phyloP scores from a whole-genome alignment of 2,329 filamentous ascomycete genomes.

The Alternaria rosae region DNA sequence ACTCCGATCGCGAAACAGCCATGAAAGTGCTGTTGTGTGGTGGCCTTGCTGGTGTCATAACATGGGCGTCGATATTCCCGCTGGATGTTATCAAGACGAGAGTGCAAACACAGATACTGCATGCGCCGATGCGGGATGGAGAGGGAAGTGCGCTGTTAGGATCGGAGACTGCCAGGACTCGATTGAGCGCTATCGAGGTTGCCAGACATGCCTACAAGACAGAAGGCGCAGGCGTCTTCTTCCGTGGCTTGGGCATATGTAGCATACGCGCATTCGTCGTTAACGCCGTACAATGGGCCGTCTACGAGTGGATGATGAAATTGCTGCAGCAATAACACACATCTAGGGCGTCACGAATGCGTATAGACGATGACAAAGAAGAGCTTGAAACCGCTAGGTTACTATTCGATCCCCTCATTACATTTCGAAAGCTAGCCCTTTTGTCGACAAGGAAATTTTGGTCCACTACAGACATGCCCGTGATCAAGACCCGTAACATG shows the following conservation, averaged over 20 bases:
- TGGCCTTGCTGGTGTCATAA: constrained; percentile 84
- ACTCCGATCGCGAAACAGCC: constrained; percentile 60
- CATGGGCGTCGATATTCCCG: constrained; percentile 91
- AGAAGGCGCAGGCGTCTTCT: constrained; percentile 79
- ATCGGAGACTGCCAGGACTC: constrained; percentile 33
- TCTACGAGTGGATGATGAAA: constrained; percentile 87
- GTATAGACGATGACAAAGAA: neutral
- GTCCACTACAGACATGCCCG: constrained; percentile 21
- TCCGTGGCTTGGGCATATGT: constrained; percentile 81
- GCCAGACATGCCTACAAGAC: constrained; percentile 71
- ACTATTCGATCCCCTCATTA: constrained; percentile 13
- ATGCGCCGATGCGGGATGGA: constrained; percentile 4
- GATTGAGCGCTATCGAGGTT: constrained; percentile 67
- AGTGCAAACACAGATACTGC: constrained; percentile 74
- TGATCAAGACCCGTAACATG: constrained; percentile 17
- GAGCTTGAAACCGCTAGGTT: neutral
- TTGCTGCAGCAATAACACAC: constrained; percentile 29
- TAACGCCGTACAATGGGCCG: constrained; percentile 90
- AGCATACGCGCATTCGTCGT: constrained; percentile 88
- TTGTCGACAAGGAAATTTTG: constrained; percentile 48
- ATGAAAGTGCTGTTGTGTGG: constrained; percentile 79
- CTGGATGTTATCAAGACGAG: constrained; percentile 92
- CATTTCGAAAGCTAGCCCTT: constrained; percentile 34
- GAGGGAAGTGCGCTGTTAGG: constrained; percentile 35
- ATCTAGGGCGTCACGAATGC: neutral